phyloP scores from a whole-genome alignment of 176 grass and related monocot species.

The Miscanthus lutarioriparius region DNA sequence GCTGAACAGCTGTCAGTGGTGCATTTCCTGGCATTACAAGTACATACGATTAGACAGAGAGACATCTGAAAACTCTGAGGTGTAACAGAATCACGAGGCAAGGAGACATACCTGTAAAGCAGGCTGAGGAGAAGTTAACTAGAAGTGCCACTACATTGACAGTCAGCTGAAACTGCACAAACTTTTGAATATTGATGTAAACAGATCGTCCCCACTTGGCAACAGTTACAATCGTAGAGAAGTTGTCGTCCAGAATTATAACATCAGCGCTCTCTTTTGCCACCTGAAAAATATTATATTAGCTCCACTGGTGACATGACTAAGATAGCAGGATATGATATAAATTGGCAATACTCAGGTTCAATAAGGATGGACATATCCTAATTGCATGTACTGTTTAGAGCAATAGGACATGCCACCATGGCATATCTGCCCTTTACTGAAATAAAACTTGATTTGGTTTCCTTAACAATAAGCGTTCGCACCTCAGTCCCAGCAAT shows the following conservation, averaged over 20 bases:
- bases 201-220: slow-evolving; percentile 97
- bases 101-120: slow-evolving; percentile 69
- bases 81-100: not conserved
- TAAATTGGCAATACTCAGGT: slow-evolving; percentile 16
- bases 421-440: not conserved
- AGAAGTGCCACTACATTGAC: slow-evolving; percentile 90
- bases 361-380: slow-evolving; percentile 3
- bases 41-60: slow-evolving; percentile 26
- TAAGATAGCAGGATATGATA: slow-evolving; percentile 3
- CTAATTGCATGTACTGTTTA: slow-evolving; percentile 1
- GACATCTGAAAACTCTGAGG: slow-evolving; percentile 1
- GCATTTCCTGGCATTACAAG: slow-evolving; percentile 66
- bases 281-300: slow-evolving; percentile 64
- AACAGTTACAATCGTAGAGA: slow-evolving; percentile 94
- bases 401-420: not conserved
- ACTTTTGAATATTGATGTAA: slow-evolving; percentile 98
- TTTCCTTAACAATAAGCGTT: not conserved
- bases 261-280: slow-evolving; percentile 99
- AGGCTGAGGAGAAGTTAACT: slow-evolving; percentile 95
- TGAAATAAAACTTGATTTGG: not conserved
- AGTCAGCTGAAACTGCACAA: slow-evolving; percentile 96
- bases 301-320: slow-evolving; percentile 17
- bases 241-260: slow-evolving; percentile 98
- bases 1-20: slow-evolving; percentile 90
- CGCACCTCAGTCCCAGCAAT: slow-evolving; percentile 96